Conservation (phyloP, 2,329 filamentous ascomycete species). For the Trichophyton verrucosum region DNA sequence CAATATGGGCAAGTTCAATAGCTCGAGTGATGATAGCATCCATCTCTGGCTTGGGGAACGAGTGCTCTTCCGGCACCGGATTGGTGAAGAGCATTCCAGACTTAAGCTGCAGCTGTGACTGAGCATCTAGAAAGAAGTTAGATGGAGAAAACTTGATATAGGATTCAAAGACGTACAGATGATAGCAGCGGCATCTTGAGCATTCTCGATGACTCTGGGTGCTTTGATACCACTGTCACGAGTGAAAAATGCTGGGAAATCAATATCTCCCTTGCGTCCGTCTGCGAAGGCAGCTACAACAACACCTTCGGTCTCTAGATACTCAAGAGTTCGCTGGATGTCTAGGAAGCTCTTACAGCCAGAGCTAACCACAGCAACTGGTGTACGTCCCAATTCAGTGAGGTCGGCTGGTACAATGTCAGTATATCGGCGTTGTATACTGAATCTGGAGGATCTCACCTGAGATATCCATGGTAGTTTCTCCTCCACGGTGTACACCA, state of each 20-base stretch:
- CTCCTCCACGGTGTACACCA: constrained; percentile 81
- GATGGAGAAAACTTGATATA: not conserved
- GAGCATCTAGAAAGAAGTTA: constrained; percentile 44
- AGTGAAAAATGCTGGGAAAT: constrained; percentile 89
- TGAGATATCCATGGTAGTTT: constrained; percentile 82
- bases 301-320: constrained; percentile 57
- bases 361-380: constrained; percentile 75
- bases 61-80: constrained; percentile 60
- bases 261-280: constrained; percentile 56
- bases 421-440: not conserved
- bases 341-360: constrained; percentile 96
- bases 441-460: constrained; percentile 13
- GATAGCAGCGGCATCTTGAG: constrained; percentile 77
- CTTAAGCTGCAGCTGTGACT: constrained; percentile 57
- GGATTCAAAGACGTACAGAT: constrained; percentile 43
- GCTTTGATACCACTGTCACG: constrained; percentile 73
- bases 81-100: constrained; percentile 83
- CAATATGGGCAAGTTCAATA: constrained; percentile 49
- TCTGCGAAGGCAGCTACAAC: constrained; percentile 83
- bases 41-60: constrained; percentile 60
- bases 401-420: constrained; percentile 53
- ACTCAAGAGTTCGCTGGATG: constrained; percentile 77
- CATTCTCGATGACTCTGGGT: constrained; percentile 60
- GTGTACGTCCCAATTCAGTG: constrained; percentile 80
- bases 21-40: constrained; percentile 56